These are phyloP conservation scores for Yamadazyma buinensis DNA, from an alignment of 1,139 yeast species.

Conservation along the genomic window DNA sequence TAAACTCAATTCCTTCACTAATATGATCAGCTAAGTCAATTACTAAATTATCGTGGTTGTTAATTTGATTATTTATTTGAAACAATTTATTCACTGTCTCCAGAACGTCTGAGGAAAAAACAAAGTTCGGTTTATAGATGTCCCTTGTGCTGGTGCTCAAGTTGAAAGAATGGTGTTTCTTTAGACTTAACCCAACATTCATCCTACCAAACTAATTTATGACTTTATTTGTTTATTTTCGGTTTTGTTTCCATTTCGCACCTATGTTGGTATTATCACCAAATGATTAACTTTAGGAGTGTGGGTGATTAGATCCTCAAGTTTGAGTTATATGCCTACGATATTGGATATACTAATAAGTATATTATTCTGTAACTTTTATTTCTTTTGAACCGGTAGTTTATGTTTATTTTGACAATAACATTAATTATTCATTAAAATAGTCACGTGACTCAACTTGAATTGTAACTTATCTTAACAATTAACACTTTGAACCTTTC, in stretches of 20 bases:
- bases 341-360: no score
- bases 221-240: slow-evolving; percentile 1
- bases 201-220: background rate
- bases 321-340: no score
- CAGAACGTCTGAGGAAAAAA: slow-evolving; percentile 37
- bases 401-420: no score
- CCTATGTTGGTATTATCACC: no score
- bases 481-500: no score
- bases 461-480: no score
- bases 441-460: no score
- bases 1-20: slow-evolving; percentile 15
- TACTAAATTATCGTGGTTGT: background rate
- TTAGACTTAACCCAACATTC: slow-evolving; percentile 12
- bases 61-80: background rate
- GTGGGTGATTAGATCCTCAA: no score
- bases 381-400: no score
- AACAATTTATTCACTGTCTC: slow-evolving; percentile 16
- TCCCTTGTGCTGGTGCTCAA: slow-evolving; percentile 18
- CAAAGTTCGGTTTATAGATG: slow-evolving; percentile 36
- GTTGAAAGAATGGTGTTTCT: slow-evolving; percentile 14
- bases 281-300: no score
- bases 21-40: slow-evolving; percentile 3
- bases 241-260: slow-evolving; percentile 1
- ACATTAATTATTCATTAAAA: no score
- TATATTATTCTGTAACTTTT: no score